Evolutionary conservation across 2,329 filamentous ascomycete genomes (phyloP).

Genomic region (Colletotrichum tamarilloi): DNA sequence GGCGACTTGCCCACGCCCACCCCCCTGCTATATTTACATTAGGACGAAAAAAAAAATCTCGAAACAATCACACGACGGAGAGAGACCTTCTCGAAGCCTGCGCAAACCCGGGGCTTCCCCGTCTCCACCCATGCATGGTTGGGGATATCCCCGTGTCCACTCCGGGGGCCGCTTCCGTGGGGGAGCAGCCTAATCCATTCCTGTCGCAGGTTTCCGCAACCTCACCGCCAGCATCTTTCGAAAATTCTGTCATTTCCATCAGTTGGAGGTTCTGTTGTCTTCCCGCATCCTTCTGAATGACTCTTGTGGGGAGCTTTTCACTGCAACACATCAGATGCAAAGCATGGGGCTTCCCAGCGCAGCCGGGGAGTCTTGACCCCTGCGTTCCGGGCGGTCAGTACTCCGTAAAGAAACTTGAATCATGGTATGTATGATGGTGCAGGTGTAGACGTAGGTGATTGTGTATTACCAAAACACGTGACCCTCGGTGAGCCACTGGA

Average conservation of each 20-base stretch:
- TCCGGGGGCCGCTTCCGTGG: neutral
- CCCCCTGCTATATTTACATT: neutral
- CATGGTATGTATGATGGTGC: neutral
- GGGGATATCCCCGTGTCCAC: neutral
- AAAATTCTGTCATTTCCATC: conserved; percentile 1
- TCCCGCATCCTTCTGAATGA: neutral
- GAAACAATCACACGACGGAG: conserved; percentile 3
- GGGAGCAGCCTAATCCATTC: neutral
- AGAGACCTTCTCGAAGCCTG: conserved; percentile 17
- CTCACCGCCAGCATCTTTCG: neutral
- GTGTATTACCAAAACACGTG: too few relatives aligned
- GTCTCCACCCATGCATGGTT: neutral
- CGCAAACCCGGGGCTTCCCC: neutral
- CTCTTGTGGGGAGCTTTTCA: neutral
- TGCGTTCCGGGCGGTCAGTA: neutral
- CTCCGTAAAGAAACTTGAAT: neutral
- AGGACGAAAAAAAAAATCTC: neutral
- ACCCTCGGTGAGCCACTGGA: too few relatives aligned
- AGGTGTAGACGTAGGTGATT: too few relatives aligned
- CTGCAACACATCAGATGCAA: neutral
- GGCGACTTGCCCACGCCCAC: neutral
- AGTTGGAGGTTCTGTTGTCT: neutral
- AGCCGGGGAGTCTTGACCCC: neutral
- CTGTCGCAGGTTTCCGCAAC: neutral
- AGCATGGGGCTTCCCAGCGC: conserved; percentile 1